Evolutionary conservation across 352 stramenopile species (phyloP), one percentile per base, ranked within the genome.

Genomic region (Globisporangium apiculatum): DNA sequence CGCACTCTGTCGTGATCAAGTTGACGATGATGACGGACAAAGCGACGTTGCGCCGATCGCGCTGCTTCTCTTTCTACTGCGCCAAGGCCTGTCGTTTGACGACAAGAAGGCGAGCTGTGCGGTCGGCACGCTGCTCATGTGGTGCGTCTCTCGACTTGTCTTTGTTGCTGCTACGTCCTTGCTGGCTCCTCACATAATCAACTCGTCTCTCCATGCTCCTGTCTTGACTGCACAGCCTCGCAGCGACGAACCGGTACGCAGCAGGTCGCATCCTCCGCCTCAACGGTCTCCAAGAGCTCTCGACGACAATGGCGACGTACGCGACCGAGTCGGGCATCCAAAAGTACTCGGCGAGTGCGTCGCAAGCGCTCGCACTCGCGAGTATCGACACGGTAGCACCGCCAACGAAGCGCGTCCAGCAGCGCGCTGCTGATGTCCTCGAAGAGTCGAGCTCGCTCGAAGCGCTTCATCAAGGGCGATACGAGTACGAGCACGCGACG

Each of bases 31-130:
- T 0, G 45, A 48, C 4, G 64, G 47, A 0, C 63, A 68, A 15
- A 81, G 67, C 31, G 72, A 83, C 18, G 68, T 85, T 36, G 79
- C 77, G 3, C 74, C 83, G 1, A 69, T 91, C n/a, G 84, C 79
- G 14, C 61, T 91, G 4, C 48, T 91, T 46, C 62, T 91, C n/a
- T 85, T 87, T 48, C 58, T 93, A 14, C 58, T 93, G 10, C 75
- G 81, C 1, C 83, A 93, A 62, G 74, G 70, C 7, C 75, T 91
- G 0, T 80, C 76, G 46, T 75, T 85, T 35, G 83, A 93, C 41
- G 83, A 91, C 68, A 89, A 89, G 60, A 93, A 93, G 58, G 81
- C 79, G 35, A 81, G 73, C 24, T 93, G 83, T 61, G 83, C 83
- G 3, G 73, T 87, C 12, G 82, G 75, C 6, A 89, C 76, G 10